Conservation (phyloP, 495 filamentous ascomycete genomes). For the Aspergillus avenaceus region DNA sequence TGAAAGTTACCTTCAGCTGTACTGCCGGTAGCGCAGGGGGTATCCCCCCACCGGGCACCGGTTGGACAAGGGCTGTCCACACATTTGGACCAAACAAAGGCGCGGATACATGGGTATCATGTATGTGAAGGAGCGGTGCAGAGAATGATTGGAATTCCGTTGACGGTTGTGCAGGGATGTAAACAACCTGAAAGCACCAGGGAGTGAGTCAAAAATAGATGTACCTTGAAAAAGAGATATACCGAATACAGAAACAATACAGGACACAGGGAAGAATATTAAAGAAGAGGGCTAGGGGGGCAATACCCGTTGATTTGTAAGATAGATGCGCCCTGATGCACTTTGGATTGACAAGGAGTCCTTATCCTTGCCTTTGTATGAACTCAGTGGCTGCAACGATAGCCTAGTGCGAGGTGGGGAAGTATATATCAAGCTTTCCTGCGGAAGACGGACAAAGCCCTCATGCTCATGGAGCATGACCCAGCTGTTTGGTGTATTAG, state of each 20-base stretch:
- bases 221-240: neutral
- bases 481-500: conserved; percentile 49
- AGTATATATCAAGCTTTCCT: conserved; percentile 64
- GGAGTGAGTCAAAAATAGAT: conserved; percentile 2
- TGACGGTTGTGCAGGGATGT: conserved; percentile 70
- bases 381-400: conserved; percentile 55
- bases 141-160: conserved; percentile 81
- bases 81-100: conserved; percentile 96
- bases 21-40: conserved; percentile 67
- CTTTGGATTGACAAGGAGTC: conserved; percentile 55
- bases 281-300: conserved; percentile 15
- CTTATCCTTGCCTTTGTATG: conserved; percentile 51
- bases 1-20: conserved; percentile 81
- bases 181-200: conserved; percentile 63
- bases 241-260: neutral
- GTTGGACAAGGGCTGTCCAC: conserved; percentile 76
- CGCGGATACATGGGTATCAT: conserved; percentile 84
- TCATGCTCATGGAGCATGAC: conserved; percentile 68
- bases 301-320: conserved; percentile 84
- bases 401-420: conserved; percentile 70
- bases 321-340: conserved; percentile 61
- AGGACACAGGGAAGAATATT: neutral
- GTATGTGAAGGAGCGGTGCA: conserved; percentile 75
- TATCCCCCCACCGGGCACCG: conserved; percentile 81
- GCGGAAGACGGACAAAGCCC: conserved; percentile 65